A percentile compares a stretch with the other conserved stretches of the same genome.
These are phyloP conservation scores for Kwoniella sp. DNA, from an alignment of 768 basidiomycete genomes.

Conservation along the genomic window DNA sequence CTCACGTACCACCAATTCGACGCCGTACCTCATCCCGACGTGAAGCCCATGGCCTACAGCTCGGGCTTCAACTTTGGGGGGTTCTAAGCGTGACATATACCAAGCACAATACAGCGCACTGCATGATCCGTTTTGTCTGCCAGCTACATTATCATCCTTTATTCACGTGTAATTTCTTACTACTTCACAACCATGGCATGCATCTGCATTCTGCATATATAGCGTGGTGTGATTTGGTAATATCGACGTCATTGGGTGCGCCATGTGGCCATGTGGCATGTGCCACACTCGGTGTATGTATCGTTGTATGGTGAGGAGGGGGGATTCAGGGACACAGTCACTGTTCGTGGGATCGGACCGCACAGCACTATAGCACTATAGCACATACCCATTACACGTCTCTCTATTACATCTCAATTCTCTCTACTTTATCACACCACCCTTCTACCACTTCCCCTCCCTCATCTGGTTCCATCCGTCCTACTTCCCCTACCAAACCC, in stretches of 20 bases:
- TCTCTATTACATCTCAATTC: slow-evolving; percentile 1
- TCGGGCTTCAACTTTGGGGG: slow-evolving; percentile 42
- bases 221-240: not conserved
- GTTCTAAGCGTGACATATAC: slow-evolving; percentile 1
- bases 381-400: not conserved
- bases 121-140: no score
- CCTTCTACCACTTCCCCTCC: not conserved
- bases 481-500: no score
- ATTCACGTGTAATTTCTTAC: no score
- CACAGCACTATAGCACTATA: not conserved
- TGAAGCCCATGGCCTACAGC: slow-evolving; percentile 85
- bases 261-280: slow-evolving; percentile 4
- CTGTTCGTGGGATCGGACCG: not conserved
- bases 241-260: slow-evolving; percentile 13
- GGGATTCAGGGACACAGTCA: slow-evolving; percentile 17
- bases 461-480: not conserved
- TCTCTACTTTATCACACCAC: no score
- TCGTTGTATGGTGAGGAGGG: not conserved
- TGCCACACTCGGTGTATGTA: slow-evolving; percentile 21
- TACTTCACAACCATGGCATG: not conserved
- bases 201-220: not conserved
- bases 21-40: slow-evolving; percentile 80
- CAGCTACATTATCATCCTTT: no score
- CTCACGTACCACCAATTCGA: slow-evolving; percentile 73
- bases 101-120: no score